Conservation (phyloP, 2,329 filamentous ascomycete species). For the Exophiala oligosperma region DNA sequence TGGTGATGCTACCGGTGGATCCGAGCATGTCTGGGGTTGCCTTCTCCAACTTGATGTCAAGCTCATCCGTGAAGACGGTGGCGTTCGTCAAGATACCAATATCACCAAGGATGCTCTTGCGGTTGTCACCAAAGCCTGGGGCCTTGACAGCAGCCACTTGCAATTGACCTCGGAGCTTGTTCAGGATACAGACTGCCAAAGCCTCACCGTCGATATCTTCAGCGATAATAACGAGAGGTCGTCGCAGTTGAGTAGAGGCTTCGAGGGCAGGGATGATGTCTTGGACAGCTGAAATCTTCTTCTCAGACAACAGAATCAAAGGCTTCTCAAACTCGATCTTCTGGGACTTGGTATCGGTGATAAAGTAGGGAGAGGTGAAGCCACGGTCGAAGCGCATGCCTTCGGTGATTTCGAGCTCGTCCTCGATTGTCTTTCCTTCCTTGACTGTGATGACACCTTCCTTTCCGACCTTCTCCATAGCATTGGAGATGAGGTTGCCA, state of each 20-base stretch:
- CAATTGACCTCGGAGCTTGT: slow-evolving; percentile 99
- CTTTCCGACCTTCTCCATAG: slow-evolving; percentile 99
- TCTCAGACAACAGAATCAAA: slow-evolving; percentile 96
- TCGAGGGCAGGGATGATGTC: slow-evolving; percentile 98
- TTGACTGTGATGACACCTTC: slow-evolving; percentile 99
- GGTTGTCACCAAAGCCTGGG: slow-evolving; percentile 98
- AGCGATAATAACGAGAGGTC: slow-evolving; percentile 95
- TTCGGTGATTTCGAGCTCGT: slow-evolving; percentile 98
- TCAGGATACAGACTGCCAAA: slow-evolving; percentile 97
- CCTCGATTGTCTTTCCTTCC: slow-evolving; percentile 97
- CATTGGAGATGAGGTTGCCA: slow-evolving; percentile 91
- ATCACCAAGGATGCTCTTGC: slow-evolving; percentile 98
- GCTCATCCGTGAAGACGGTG: slow-evolving; percentile 96
- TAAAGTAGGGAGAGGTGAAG: slow-evolving; percentile 99
- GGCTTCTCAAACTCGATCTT: slow-evolving; percentile 99
- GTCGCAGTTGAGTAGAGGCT: slow-evolving; percentile 91
- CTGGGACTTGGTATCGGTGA: slow-evolving; percentile 96
- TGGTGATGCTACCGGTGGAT: slow-evolving; percentile 96
- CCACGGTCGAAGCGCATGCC: slow-evolving; percentile 99
- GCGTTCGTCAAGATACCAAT: slow-evolving; percentile 94
- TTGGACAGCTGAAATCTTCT: slow-evolving; percentile 99
- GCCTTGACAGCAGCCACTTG: slow-evolving; percentile 99
- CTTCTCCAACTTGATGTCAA: slow-evolving; percentile 99
- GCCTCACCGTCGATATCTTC: slow-evolving; percentile 99
- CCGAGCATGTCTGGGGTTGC: slow-evolving; percentile 93